Evolutionary conservation across 73 alveolate species (phyloP).

Genomic region (Symbiodinium natans): DNA sequence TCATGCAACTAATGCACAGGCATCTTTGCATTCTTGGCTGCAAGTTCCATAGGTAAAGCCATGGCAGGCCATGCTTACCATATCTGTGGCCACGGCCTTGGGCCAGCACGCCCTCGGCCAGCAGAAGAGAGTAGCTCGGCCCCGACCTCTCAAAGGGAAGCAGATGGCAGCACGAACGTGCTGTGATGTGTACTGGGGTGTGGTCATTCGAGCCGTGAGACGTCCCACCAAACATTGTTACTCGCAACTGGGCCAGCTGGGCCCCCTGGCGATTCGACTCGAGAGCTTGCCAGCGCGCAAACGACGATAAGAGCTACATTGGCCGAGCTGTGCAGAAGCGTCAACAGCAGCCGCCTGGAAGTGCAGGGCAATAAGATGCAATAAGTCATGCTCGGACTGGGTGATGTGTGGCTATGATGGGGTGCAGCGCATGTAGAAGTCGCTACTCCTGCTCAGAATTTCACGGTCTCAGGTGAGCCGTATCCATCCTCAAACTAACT

Average conservation of each 20-base stretch:
- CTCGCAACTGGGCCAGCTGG: not conserved
- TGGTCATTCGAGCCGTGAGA: too few species aligned
- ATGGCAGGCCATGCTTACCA: not conserved
- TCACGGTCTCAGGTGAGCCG: too few species aligned
- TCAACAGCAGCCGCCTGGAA: constrained; percentile 51
- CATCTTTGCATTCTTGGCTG: not conserved
- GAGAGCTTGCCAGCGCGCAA: constrained; percentile 9
- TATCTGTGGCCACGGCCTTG: not conserved
- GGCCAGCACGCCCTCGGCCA: not conserved
- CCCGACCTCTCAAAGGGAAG: not conserved
- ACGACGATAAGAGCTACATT: constrained; percentile 35
- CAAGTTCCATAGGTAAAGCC: not conserved
- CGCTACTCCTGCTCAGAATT: too few species aligned
- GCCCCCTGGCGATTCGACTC: not conserved
- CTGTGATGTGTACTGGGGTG: too few species aligned
- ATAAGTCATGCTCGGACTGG: too few species aligned
- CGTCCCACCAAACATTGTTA: too few species aligned
- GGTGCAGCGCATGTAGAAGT: too few species aligned
- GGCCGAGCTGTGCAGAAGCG: constrained; percentile 4
- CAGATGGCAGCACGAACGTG: too few species aligned
- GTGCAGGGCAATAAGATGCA: too few species aligned
- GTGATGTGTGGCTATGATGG: too few species aligned
- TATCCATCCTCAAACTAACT: too few species aligned
- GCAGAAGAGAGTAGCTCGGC: not conserved
- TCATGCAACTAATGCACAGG: not conserved